Evolutionary conservation across 768 basidiomycete species (phyloP).

Genomic region (Kwoniella sp.): DNA sequence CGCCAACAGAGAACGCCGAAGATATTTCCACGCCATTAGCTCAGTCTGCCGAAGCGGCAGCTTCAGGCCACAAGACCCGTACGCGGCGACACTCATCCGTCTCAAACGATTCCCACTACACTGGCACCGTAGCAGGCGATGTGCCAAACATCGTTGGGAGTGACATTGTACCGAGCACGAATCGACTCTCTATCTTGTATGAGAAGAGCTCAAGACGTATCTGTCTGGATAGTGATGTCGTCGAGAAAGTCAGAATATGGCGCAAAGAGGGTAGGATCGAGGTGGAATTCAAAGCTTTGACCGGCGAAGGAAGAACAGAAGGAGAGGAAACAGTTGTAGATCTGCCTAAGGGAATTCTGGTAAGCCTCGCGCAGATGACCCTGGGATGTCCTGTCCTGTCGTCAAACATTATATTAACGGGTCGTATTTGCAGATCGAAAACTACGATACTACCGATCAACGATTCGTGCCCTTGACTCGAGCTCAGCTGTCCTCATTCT

Average conservation of each 20-base stretch:
- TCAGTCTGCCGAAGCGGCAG: slow-evolving; percentile 17
- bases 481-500: slow-evolving; percentile 29
- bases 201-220: slow-evolving; percentile 83
- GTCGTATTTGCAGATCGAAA: slow-evolving; percentile 46
- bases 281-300: slow-evolving; percentile 60
- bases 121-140: not conserved
- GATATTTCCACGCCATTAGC: slow-evolving; percentile 8
- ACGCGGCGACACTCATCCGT: slow-evolving; percentile 16
- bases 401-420: too few relatives aligned
- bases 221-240: slow-evolving; percentile 83
- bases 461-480: slow-evolving; percentile 47
- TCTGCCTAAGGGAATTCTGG: slow-evolving; percentile 49
- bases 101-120: not conserved
- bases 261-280: slow-evolving; percentile 84
- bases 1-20: slow-evolving; percentile 4
- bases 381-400: too few relatives aligned
- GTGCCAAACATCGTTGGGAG: not conserved
- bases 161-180: slow-evolving; percentile 40
- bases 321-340: slow-evolving; percentile 12
- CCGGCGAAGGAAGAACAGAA: slow-evolving; percentile 14
- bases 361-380: too few relatives aligned
- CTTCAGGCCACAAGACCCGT: slow-evolving; percentile 18
- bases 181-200: slow-evolving; percentile 85
- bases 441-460: slow-evolving; percentile 50
- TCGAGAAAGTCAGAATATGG: slow-evolving; percentile 76